phyloP scores from a whole-genome alignment of 1,284 basidiomycete species.

The Irpex rosettiformis region DNA sequence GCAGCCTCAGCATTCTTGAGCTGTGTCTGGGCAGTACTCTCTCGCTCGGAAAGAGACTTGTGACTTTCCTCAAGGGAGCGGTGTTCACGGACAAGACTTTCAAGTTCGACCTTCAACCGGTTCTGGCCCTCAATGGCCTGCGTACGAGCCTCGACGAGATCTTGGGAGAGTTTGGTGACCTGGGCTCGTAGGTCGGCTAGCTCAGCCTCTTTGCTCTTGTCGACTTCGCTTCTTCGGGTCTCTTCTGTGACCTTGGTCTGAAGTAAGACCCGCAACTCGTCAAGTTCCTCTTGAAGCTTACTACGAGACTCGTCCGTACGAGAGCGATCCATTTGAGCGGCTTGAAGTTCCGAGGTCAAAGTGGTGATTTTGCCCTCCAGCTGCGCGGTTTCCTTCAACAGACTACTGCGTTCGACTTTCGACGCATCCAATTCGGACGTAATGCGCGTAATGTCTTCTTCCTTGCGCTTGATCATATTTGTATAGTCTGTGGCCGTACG shows the following conservation, averaged over 20 bases:
- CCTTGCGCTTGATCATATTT: conserved; percentile 74
- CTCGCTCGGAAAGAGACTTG: conserved; percentile 58
- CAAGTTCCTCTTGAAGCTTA: conserved; percentile 80
- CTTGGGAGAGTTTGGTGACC: conserved; percentile 53
- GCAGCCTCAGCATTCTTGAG: conserved; percentile 50
- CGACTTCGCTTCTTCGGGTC: conserved; percentile 77
- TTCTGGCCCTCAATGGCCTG: conserved; percentile 59
- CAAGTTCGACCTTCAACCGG: conserved; percentile 67
- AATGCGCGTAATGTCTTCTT: conserved; percentile 67
- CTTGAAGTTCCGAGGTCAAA: conserved; percentile 61
- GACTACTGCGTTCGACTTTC: conserved; percentile 50
- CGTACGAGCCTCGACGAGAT: conserved; percentile 57
- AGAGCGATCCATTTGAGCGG: conserved; percentile 59
- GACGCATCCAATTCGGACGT: conserved; percentile 50
- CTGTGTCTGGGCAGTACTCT: conserved; percentile 49
- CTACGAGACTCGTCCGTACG: conserved; percentile 49
- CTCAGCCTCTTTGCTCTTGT: conserved; percentile 87
- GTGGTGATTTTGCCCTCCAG: conserved; percentile 70
- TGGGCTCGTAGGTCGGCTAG: conserved; percentile 73
- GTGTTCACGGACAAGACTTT: conserved; percentile 56
- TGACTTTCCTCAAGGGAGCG: conserved; percentile 55
- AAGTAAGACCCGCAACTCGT: conserved; percentile 80
- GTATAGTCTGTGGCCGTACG: conserved; percentile 80
- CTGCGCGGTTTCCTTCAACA: conserved; percentile 60
- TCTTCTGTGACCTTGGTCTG: conserved; percentile 87